Evolutionary conservation across 441 rosid genomes (phyloP), one percentile per base, ranked within the genome.

Genomic region (Omphalea diandra): DNA sequence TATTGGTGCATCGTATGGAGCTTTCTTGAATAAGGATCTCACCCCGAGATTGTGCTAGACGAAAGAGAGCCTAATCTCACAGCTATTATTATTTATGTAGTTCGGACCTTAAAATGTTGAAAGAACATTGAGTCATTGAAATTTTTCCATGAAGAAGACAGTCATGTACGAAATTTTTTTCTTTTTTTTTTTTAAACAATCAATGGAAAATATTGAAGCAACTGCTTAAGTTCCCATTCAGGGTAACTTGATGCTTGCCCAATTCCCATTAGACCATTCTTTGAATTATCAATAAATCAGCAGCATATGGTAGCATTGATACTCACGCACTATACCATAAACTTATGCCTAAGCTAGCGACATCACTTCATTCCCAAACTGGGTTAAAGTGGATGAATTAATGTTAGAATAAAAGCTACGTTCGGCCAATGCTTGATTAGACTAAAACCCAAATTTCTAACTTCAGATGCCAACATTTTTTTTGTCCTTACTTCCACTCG

Each of bases 1-100:
- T 9, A 54, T 55, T 22, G 64, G 36, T 63, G 58, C 63, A 62
- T 49, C 8, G 18, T 17, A 12, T 29, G 69, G 57, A 65, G 66
- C 59, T 24, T 35, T 36, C n/a, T 59, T 31, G 61, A 15, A n/a
- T 27, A 68, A 56, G 35, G 24, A 63, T 40, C 49, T 9, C 15
- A 1, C 24, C 3, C 15, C 14, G 29, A 33, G 44, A 67, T 55
- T 56, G 61, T 47, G 58, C 36, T 5, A 55, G 52, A 18, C 17
- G 53, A 44, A 26, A 41, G 22, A n/a, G 7, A 12, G 60, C 41
- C 33, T 20, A 6, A 12, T 60, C 54, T 40, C 32, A 4, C n/a
- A 27, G 20, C 9, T 62, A 57, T 35, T 27, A 54, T n/a, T 63
- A 15, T 73, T 62, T 44, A 12, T 44, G 50, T 67, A 46, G 50